Base-by-base conservation (phyloP, 1,139 yeast species). In the Tardiomyces digboiensis region DNA sequence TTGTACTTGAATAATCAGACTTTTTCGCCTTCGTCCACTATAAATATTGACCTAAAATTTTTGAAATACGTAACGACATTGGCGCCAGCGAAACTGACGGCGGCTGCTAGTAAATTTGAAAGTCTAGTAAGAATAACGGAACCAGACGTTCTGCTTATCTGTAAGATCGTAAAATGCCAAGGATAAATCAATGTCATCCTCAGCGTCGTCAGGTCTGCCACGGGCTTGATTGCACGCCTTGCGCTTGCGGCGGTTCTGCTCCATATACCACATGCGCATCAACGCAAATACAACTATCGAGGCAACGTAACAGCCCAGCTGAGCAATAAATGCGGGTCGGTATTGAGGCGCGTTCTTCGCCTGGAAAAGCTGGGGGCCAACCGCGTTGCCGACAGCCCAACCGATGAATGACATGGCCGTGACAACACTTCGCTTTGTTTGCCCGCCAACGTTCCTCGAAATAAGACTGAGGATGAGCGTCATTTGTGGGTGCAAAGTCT, bases 331-430 rank as follows among this genome's bases (percentile, higher is more conserved):
- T 2, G 79, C 83, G 2, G 74, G 68, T 2, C 57, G 53, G 53
- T 77, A 78, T 12, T 51, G 50, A 18, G 84, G 84, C 2, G 78
- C 76, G 57, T 78, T 76, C 7, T 50, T 51, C 0, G 67, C 60
- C 42, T 67, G 58, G 57, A 78, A 78, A 1, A 80, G 74, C 52
- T 75, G 81, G 1, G 82, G 79, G 3, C 83, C 83, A 43, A 72
- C 62, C 44, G 75, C 64, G 53, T 77, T 78, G 29, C 84, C 84
- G 36, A 72, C 75, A 52, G 82, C 76, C 59, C 76, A 78, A 2
- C 75, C 78, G 43, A 78, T 62, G 47, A 78, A 66, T 42, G 76
- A 55, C 61, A 74, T 45, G 1, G 69, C 66, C 41, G 59, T 60
- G 39, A 69, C 68, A 38, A 75, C 69, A 43, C 65, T 62, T 57